These are phyloP conservation scores for Leishmania tropica DNA, from an alignment of 208 protist species.

Conservation along the genomic window DNA sequence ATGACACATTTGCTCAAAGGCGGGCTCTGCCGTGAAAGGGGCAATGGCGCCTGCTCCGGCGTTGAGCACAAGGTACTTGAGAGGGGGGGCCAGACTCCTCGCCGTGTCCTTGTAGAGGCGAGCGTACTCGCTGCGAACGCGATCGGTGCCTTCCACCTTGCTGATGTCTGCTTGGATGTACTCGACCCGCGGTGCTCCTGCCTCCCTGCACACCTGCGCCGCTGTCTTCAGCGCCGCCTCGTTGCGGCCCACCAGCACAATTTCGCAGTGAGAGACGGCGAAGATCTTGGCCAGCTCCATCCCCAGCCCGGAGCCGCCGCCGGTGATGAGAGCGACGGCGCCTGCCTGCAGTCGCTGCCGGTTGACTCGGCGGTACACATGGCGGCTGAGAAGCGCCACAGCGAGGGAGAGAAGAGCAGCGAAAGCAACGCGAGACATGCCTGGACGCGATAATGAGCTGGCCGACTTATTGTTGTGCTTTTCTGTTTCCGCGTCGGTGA, in stretches of 20 bases:
- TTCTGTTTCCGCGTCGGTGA: too few species aligned
- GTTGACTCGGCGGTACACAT: slow-evolving; percentile 23
- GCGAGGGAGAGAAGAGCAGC: slow-evolving; percentile 31
- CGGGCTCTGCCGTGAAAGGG: slow-evolving; percentile 54
- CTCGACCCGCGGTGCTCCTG: slow-evolving; percentile 55
- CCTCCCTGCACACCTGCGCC: slow-evolving; percentile 36
- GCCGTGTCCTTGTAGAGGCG: slow-evolving; percentile 19
- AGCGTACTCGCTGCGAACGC: slow-evolving; percentile 31
- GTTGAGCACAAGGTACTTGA: slow-evolving; percentile 84
- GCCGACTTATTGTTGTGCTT: neutral
- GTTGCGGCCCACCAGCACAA: slow-evolving; percentile 82
- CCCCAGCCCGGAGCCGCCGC: slow-evolving; percentile 72
- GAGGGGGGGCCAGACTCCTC: slow-evolving; percentile 1
- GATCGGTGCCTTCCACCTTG: slow-evolving; percentile 37
- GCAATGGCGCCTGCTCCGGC: slow-evolving; percentile 80
- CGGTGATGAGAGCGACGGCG: slow-evolving; percentile 77
- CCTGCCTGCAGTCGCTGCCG: slow-evolving; percentile 38
- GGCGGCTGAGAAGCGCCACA: slow-evolving; percentile 26
- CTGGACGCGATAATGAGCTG: neutral
- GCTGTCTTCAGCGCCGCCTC: slow-evolving; percentile 38
- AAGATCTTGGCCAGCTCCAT: slow-evolving; percentile 71
- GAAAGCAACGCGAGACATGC: slow-evolving; percentile 8
- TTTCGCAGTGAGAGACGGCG: slow-evolving; percentile 46
- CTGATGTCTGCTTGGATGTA: slow-evolving; percentile 70
- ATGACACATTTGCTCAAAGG: slow-evolving; percentile 58